These are phyloP conservation scores for Dissophora globulifera DNA, from an alignment of 192 early-diverging fungal genomes.

Conservation along the genomic window DNA sequence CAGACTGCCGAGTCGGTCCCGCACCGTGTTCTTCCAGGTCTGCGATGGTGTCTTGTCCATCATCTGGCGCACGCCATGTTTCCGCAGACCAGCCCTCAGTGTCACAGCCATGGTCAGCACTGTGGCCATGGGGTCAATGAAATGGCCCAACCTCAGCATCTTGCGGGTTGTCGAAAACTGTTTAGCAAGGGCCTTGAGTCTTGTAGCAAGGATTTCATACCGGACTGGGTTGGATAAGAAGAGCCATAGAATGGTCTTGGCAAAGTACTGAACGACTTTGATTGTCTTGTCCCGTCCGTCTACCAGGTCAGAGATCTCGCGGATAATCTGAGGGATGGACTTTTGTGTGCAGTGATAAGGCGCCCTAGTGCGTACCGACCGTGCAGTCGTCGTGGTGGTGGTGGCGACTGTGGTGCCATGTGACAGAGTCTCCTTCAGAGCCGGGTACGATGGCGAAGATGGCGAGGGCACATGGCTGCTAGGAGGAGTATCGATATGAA, in stretches of 20 bases:
- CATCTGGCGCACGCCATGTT: conserved; percentile 7
- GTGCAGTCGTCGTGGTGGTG: background rate
- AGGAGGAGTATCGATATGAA: conserved; percentile 32
- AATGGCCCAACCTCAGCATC: conserved; percentile 76
- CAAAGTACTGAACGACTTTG: conserved; percentile 80
- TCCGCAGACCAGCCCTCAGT: background rate
- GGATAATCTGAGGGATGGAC: conserved; percentile 55
- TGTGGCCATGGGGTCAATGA: conserved; percentile 71
- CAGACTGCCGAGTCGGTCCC: conserved; percentile 46
- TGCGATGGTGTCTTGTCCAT: conserved; percentile 3
- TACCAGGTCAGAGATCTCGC: conserved; percentile 70
- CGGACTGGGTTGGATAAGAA: conserved; percentile 34
- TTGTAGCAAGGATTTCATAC: conserved; percentile 20
- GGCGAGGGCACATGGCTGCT: conserved; percentile 39
- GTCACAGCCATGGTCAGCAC: conserved; percentile 51
- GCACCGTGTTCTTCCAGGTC: conserved; percentile 16
- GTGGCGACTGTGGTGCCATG: background rate
- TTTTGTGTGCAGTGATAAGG: conserved; percentile 30
- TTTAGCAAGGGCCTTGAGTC: conserved; percentile 62
- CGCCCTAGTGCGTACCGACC: background rate
- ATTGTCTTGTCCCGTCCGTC: conserved; percentile 90
- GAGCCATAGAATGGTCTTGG: conserved; percentile 75
- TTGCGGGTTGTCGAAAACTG: conserved; percentile 82
- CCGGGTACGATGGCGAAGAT: conserved; percentile 24
- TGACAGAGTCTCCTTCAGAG: background rate